Evolutionary conservation across 1,284 basidiomycete genomes (phyloP).

Genomic region (Cutaneotrichosporon sp.): DNA sequence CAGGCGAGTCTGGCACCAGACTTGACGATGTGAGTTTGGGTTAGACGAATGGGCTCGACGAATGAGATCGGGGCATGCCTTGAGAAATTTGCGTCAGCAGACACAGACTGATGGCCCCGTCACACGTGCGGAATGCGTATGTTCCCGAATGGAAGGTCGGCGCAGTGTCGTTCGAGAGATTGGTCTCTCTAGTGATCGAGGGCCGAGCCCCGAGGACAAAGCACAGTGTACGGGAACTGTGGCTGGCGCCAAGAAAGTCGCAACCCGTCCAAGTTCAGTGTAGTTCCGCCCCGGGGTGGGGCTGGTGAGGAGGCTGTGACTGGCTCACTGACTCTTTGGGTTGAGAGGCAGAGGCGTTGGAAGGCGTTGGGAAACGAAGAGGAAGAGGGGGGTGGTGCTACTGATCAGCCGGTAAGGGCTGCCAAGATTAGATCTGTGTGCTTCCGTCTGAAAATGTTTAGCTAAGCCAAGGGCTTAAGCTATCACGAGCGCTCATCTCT

Average conservation of each 20-base stretch:
- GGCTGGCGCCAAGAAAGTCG: not conserved
- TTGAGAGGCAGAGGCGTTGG: not conserved
- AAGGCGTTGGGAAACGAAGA: not conserved
- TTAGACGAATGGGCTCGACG: not conserved
- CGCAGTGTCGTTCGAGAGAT: not conserved
- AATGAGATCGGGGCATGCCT: not conserved
- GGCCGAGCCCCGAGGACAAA: not conserved
- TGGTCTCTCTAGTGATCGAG: not conserved
- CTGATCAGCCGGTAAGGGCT: not conserved
- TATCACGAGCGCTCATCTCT: too few relatives aligned
- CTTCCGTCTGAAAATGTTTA: too few relatives aligned
- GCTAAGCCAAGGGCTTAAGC: too few relatives aligned
- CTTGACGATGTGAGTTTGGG: too few relatives aligned
- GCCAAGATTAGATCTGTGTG: not conserved
- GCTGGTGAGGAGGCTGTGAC: not conserved
- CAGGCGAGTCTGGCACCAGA: not conserved
- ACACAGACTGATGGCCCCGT: not conserved
- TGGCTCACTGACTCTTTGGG: not conserved
- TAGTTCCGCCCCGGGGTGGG: not conserved
- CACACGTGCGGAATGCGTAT: not conserved
- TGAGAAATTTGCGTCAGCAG: not conserved
- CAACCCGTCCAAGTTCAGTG: too few relatives aligned
- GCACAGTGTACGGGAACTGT: not conserved
- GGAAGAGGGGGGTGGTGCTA: not conserved
- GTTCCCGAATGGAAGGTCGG: slow-evolving; percentile 1